phyloP scores from a whole-genome alignment of 164 flowering plant species.

The Buxus sempervirens region DNA sequence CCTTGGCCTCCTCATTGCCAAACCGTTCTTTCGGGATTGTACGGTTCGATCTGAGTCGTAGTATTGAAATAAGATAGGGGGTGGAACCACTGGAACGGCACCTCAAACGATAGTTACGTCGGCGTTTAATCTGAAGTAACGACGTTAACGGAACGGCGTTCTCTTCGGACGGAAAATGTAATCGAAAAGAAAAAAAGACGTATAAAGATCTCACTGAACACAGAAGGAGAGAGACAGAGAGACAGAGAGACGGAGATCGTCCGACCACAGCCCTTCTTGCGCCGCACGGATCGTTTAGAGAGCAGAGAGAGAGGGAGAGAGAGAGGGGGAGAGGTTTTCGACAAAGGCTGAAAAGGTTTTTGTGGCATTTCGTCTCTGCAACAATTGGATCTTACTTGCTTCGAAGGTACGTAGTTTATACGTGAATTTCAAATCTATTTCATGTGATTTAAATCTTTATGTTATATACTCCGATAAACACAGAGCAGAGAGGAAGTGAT shows the following conservation, averaged over 20 bases:
- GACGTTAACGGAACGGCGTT: constrained; percentile 49
- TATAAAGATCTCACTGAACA: constrained; percentile 6
- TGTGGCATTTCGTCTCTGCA: constrained; percentile 8
- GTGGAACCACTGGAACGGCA: neutral
- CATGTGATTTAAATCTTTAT: neutral
- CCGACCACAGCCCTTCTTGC: constrained; percentile 13
- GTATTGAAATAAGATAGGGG: too few species aligned
- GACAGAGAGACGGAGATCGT: neutral
- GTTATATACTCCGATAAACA: neutral
- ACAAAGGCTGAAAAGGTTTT: constrained; percentile 16
- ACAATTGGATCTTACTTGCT: neutral
- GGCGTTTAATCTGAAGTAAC: constrained; percentile 17
- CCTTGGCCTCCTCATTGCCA: too few species aligned
- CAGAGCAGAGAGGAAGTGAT: neutral
- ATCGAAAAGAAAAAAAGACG: constrained; percentile 6
- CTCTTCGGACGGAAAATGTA: constrained; percentile 16
- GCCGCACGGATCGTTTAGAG: constrained; percentile 12
- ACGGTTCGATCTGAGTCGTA: too few species aligned
- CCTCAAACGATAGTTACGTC: neutral
- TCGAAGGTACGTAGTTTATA: neutral
- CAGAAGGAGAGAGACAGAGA: too few species aligned
- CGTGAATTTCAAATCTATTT: neutral
- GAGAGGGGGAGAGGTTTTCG: constrained; percentile 19
- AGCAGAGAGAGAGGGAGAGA: constrained; percentile 9
- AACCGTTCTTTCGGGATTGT: too few species aligned